A percentile compares a stretch with the other conserved stretches of the same genome.
Conservation (phyloP, 352 stramenopile genomes). For the Phytophthora niederhauseri region DNA sequence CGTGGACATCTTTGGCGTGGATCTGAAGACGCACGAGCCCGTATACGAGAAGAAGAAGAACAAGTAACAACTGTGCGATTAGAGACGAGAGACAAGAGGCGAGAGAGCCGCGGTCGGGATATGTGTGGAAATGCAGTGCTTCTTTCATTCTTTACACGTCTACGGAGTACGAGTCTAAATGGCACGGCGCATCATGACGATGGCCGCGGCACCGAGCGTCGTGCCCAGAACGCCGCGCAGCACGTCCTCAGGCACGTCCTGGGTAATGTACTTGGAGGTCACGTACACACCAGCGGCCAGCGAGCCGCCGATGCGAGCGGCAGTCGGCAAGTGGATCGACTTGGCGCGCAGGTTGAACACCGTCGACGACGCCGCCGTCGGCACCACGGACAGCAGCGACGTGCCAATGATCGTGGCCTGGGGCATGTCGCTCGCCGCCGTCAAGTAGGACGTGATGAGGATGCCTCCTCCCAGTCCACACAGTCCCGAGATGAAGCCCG, state of each 20-base stretch:
- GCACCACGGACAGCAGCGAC: conserved; percentile 83
- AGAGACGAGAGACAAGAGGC: conserved; percentile 10
- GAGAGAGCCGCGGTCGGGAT: conserved; percentile 29
- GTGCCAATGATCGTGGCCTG: conserved; percentile 86
- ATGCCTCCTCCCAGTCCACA: conserved; percentile 85
- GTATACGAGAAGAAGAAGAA: conserved; percentile 90
- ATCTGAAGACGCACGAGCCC: conserved; percentile 57
- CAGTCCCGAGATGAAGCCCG: conserved; percentile 85
- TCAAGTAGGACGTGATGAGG: conserved; percentile 89
- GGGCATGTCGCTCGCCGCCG: conserved; percentile 85
- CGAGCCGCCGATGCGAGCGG: conserved; percentile 65
- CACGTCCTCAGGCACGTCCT: conserved; percentile 75
- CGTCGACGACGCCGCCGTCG: conserved; percentile 78
- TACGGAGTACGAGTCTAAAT: conserved; percentile 45
- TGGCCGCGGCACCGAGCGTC: conserved; percentile 68
- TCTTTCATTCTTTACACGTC: conserved; percentile 22
- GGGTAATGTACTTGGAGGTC: conserved; percentile 87
- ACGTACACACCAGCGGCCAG: conserved; percentile 68
- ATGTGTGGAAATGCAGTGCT: conserved; percentile 32
- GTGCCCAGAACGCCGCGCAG: conserved; percentile 75
- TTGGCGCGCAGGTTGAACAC: conserved; percentile 83
- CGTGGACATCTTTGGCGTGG: conserved; percentile 82
- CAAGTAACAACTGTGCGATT: conserved; percentile 42
- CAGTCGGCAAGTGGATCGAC: conserved; percentile 79
- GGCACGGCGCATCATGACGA: conserved; percentile 83